Percentiles rank a stretch among this genome's conserved stretches.
phyloP scores from a whole-genome alignment of 305 asterid species.

The Fraxinus nigra region DNA sequence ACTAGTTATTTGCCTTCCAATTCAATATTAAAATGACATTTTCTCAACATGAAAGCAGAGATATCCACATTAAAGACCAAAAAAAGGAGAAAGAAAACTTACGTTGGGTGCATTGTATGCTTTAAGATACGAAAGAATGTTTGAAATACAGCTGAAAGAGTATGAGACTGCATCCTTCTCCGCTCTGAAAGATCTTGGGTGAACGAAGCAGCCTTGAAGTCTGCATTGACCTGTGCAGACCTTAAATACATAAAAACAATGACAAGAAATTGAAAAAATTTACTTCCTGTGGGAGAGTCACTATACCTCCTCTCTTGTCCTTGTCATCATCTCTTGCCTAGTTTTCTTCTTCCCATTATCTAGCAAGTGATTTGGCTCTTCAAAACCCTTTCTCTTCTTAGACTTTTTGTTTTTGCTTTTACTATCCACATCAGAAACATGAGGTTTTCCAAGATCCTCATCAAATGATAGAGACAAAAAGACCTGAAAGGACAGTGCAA shows the following conservation, averaged over 20 bases:
- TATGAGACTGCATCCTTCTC: constrained; percentile 75
- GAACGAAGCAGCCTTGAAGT: constrained; percentile 73
- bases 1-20: not conserved
- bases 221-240: constrained; percentile 70
- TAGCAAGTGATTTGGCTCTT: constrained; percentile 56
- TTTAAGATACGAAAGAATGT: constrained; percentile 78
- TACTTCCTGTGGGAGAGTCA: constrained; percentile 10
- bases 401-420: constrained; percentile 48
- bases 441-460: constrained; percentile 76
- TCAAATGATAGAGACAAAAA: constrained; percentile 72
- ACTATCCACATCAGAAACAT: constrained; percentile 44
- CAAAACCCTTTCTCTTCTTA: constrained; percentile 58
- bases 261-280: constrained; percentile 8
- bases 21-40: not conserved
- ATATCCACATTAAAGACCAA: not conserved
- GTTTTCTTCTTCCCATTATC: constrained; percentile 63
- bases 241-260: constrained; percentile 20
- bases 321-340: constrained; percentile 59
- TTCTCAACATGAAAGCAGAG: constrained; percentile 5
- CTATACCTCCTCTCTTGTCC: constrained; percentile 82
- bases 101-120: constrained; percentile 57
- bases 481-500: constrained; percentile 41
- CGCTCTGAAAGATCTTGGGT: constrained; percentile 75
- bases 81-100: constrained; percentile 20
- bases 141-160: constrained; percentile 72